Base-by-base conservation (phyloP, 2,329 filamentous ascomycete genomes). In the Botrytis fragariae region DNA sequence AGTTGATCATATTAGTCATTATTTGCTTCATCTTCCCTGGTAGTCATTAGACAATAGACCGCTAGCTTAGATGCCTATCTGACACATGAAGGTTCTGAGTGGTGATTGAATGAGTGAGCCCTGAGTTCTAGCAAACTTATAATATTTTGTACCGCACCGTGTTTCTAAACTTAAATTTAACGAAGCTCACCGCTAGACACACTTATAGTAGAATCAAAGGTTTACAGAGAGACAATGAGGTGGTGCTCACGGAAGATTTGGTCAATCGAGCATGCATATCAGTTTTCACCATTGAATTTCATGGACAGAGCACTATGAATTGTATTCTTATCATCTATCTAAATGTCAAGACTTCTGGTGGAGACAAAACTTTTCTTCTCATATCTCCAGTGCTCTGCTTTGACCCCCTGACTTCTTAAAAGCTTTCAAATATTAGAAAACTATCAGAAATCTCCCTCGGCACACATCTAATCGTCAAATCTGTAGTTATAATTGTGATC, bases 91-190 rank as follows among this genome's bases (percentile, higher is more conserved):
- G 5, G 0, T 5, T 51, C 10, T 12, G 4, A 51, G 22, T 51
- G 8, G 22, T 51, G 8, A 51, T 20, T 12, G 9, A 4, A 51
- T 54, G n/a, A 54, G 12, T 29, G 25, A n/a, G n/a, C 5, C 25
- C 48, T 25, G 0, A 12, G 22, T 25, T 25, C 45, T n/a, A 51
- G 48, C 48, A n/a, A 51, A 25, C 10, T 25, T 51, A 8, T 0
- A 54, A 3, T 3, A 16, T 16, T 54, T 29, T 18, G 3, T 6
- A 29, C 8, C n/a, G 14, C 18, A 29, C 18, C 51, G 0, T 16
- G 25, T n/a, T n/a, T 54, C 3, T 14, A 0, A 54, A 4, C 6
- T 0, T 2, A 18, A 5, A 0, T 54, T 1, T 3, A 54, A n/a
- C 25, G 2, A 3, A 16, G 12, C 9, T n/a, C 25, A n/a, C 48